Percentiles rank a stretch among this genome's conserved stretches.
Conservation (phyloP, 139 green algal genomes). For the Pseudopediastrum boryanum region DNA sequence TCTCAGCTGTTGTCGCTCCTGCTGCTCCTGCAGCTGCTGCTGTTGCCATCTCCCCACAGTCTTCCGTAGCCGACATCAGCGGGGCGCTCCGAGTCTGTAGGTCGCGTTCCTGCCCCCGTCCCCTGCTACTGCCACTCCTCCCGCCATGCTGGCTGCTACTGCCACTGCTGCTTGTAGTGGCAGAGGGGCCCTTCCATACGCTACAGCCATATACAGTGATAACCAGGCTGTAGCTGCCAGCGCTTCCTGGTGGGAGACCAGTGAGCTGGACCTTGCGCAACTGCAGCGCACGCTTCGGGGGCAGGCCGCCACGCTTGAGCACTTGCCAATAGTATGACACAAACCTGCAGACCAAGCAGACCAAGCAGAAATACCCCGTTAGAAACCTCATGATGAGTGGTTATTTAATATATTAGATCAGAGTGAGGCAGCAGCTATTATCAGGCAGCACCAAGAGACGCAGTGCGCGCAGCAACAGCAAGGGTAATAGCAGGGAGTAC, state of each 20-base stretch:
- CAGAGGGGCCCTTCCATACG: neutral
- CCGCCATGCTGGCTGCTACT: neutral
- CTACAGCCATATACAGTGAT: neutral
- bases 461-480: neutral
- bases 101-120: neutral
- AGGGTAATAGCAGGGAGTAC: too few relatives aligned
- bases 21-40: neutral
- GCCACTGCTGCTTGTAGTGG: neutral
- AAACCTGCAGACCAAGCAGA: slow-evolving; percentile 26
- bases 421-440: neutral
- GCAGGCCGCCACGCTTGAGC: neutral
- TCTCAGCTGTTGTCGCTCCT: neutral
- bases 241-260: slow-evolving; percentile 14
- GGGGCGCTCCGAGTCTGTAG: neutral
- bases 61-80: neutral
- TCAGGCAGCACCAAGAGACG: too few relatives aligned
- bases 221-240: slow-evolving; percentile 2
- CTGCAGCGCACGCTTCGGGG: neutral
- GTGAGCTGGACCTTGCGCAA: slow-evolving; percentile 21
- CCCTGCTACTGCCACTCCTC: neutral
- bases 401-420: too few relatives aligned
- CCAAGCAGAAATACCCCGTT: too few relatives aligned
- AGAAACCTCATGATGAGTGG: neutral
- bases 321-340: slow-evolving; percentile 39
- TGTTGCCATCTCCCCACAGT: neutral